phyloP scores from a whole-genome alignment of 1,139 yeast species.

The Candida buenavistaensis region DNA sequence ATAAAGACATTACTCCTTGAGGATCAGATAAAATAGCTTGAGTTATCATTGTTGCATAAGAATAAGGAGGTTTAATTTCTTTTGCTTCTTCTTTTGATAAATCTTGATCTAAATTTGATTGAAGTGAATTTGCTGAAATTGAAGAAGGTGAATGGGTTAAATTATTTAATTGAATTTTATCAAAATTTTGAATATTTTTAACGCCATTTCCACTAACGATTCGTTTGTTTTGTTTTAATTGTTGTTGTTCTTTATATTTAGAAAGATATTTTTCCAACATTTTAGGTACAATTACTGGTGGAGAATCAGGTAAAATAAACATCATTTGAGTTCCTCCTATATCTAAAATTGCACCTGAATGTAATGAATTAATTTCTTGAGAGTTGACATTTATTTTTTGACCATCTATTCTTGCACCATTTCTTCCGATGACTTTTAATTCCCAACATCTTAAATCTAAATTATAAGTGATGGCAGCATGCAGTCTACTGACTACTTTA shows the following conservation, averaged over 20 bases:
- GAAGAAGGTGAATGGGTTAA: conserved; percentile 46
- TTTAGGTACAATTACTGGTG: conserved; percentile 61
- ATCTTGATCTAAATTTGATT: conserved; percentile 60
- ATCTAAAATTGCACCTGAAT: conserved; percentile 86
- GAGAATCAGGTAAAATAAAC: conserved; percentile 91
- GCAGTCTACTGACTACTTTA: conserved; percentile 88
- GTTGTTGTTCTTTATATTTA: conserved; percentile 27
- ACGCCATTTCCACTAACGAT: conserved; percentile 18
- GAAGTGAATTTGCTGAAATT: conserved; percentile 43
- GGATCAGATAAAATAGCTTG: conserved; percentile 89
- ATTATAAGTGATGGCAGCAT: conserved; percentile 82
- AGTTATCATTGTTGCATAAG: conserved; percentile 97
- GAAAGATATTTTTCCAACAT: conserved; percentile 44
- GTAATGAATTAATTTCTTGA: conserved; percentile 53
- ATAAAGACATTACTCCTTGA: conserved; percentile 84
- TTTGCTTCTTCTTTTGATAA: conserved; percentile 86
- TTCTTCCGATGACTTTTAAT: conserved; percentile 76
- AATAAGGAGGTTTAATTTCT: conserved; percentile 94
- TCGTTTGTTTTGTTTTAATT: conserved; percentile 1
- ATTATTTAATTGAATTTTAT: conserved; percentile 36
- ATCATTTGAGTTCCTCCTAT: conserved; percentile 99
- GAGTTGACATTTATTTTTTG: conserved; percentile 54
- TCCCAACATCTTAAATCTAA: conserved; percentile 81
- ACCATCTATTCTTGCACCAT: conserved; percentile 89
- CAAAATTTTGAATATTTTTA: conserved; percentile 57